phyloP scores from a whole-genome alignment of 805 yeast species.

The Candida peoriensis region DNA sequence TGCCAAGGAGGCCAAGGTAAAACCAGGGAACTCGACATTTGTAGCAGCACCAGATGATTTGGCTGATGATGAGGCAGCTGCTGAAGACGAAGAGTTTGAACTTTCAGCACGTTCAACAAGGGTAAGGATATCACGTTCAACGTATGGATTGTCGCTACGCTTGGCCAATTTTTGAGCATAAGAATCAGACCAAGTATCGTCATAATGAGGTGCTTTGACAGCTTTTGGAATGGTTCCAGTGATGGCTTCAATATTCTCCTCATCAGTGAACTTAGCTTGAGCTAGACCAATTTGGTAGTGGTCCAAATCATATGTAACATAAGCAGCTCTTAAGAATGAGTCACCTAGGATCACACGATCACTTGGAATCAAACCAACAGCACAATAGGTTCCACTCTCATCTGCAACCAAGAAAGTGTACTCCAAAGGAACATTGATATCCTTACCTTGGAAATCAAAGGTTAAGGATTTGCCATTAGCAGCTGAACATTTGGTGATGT shows the following conservation, averaged over 20 bases:
- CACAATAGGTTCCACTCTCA: slow-evolving; percentile 18
- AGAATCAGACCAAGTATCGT: background rate
- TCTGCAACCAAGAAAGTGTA: slow-evolving; percentile 13
- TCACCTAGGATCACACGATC: slow-evolving; percentile 53
- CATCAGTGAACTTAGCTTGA: slow-evolving; percentile 26
- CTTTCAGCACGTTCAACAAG: too few relatives aligned
- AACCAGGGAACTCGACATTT: too few relatives aligned
- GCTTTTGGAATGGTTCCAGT: background rate
- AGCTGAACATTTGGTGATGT: background rate
- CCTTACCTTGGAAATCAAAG: slow-evolving; percentile 6
- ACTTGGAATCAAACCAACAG: slow-evolving; percentile 21
- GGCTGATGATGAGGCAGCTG: too few relatives aligned
- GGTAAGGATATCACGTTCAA: too few relatives aligned
- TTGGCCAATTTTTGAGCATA: too few relatives aligned
- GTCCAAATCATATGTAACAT: slow-evolving; percentile 63
- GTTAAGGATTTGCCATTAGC: background rate
- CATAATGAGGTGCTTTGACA: background rate
- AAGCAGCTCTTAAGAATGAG: slow-evolving; percentile 57
- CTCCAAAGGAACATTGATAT: slow-evolving; percentile 3
- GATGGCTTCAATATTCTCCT: slow-evolving; percentile 1
- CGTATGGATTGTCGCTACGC: too few relatives aligned
- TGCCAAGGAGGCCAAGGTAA: too few relatives aligned
- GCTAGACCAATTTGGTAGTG: slow-evolving; percentile 52
- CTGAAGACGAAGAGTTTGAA: too few relatives aligned
- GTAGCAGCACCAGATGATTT: too few relatives aligned